Base-by-base conservation (phyloP, 2,329 filamentous ascomycete genomes). In the Aspergillus pseudotamarii region DNA sequence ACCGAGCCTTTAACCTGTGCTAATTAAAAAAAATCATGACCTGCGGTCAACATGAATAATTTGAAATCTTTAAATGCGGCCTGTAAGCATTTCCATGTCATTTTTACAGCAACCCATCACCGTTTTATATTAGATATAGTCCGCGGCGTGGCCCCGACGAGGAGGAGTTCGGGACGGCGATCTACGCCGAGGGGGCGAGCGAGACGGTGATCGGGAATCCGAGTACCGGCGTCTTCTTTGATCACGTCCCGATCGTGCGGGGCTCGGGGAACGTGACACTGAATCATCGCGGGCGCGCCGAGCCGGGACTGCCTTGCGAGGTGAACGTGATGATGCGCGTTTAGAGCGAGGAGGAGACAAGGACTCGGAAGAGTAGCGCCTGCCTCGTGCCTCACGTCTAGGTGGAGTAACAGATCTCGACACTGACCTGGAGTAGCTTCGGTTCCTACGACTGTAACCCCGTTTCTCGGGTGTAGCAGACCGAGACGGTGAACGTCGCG, bases 371-470 rank as follows among this genome's bases (percentile, higher is more conserved):
- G 68, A 67, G 55, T 71, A 62, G n/a, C 68, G 71, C 57, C 56
- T 68, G 11, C 63, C 65, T 41, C 66, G 68, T 1, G 67, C 60
- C 11, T 59, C 63, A 14, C 72, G 73, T 26, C 69, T 69, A 36
- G 70, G 73, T 19, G 75, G 71, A 8, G 71, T 68, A 26, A 67
- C 61, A 19, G 75, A 77, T 32, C 74, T 72, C 12, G 75, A 76
- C 2, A 66, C 48, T 3, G 76, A 78, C 59, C 75, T 61, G 8
- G 76, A 75, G 59, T 73, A 73, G 58, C 74, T 76, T 51, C 72
- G 71, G 32, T 60, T 65, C 60, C 71, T 69, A 46, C 72, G 66
- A 50, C 62, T 63, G 38, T 65, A 61, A 26, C 57, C 68, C 30
- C 68, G 66, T 36, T 66, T 69, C 28, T 69, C 70, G 53, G 72